Conservation (phyloP, 2,329 filamentous ascomycete genomes). For the Bipolaris oryzae region DNA sequence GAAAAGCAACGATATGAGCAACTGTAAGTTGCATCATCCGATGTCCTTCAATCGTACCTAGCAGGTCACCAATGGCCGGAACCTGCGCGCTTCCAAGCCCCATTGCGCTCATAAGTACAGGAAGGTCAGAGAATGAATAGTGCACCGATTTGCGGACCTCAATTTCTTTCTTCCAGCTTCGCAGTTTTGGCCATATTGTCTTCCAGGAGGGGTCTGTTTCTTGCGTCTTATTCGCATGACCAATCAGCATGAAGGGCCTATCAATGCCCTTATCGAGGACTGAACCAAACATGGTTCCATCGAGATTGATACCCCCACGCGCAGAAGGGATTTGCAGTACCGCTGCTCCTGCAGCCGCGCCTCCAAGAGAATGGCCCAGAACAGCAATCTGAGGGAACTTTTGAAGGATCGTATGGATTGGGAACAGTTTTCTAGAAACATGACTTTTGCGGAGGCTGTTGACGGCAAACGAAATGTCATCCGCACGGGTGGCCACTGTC, state of each 20-base stretch:
- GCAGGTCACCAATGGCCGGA: slow-evolving; percentile 22
- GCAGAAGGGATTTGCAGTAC: slow-evolving; percentile 24
- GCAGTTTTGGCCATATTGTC: slow-evolving; percentile 27
- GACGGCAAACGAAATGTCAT: slow-evolving; percentile 31
- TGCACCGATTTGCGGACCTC: slow-evolving; percentile 34
- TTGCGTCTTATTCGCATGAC: slow-evolving; percentile 39
- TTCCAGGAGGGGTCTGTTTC: slow-evolving; percentile 38
- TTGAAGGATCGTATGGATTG: not conserved
- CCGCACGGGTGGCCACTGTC: slow-evolving; percentile 28
- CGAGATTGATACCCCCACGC: slow-evolving; percentile 44
- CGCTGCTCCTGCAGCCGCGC: slow-evolving; percentile 35
- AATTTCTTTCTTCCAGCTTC: slow-evolving; percentile 35
- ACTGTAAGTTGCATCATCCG: slow-evolving; percentile 29
- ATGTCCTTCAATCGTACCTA: slow-evolving; percentile 30
- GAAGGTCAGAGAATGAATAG: slow-evolving; percentile 39
- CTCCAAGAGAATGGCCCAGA: slow-evolving; percentile 48
- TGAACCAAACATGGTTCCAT: slow-evolving; percentile 40
- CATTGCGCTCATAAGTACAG: slow-evolving; percentile 20
- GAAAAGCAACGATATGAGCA: slow-evolving; percentile 26
- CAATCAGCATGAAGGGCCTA: slow-evolving; percentile 32
- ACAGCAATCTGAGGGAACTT: slow-evolving; percentile 19
- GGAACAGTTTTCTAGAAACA: slow-evolving; percentile 6
- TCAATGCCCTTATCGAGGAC: slow-evolving; percentile 22
- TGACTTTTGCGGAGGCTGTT: slow-evolving; percentile 23
- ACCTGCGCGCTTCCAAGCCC: slow-evolving; percentile 21